These are phyloP conservation scores for Emericellopsis terricola DNA, from an alignment of 495 filamentous ascomycete species.

Conservation along the genomic window DNA sequence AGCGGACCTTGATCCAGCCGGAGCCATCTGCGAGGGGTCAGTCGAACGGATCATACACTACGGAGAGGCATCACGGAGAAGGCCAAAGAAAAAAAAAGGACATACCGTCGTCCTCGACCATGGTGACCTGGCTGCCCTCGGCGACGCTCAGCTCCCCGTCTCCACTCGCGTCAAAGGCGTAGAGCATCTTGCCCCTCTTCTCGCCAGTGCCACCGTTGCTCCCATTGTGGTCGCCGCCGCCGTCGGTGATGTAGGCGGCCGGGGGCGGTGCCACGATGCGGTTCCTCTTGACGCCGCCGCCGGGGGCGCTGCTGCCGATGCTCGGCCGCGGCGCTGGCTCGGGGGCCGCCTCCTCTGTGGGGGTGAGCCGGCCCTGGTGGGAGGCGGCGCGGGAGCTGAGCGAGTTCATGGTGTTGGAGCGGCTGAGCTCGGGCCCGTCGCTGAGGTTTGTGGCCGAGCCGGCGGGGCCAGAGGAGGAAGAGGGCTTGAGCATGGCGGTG, in stretches of 20 bases:
- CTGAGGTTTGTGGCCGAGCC: conserved; percentile 21
- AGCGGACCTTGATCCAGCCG: conserved; percentile 74
- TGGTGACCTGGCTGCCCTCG: conserved; percentile 54
- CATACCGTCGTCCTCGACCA: conserved; percentile 84
- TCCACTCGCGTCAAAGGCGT: conserved; percentile 59
- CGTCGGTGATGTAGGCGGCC: conserved; percentile 50
- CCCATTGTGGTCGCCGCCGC: conserved; percentile 27
- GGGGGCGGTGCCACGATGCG: conserved; percentile 80
- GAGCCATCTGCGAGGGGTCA: conserved; percentile 45
- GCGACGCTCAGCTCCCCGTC: conserved; percentile 65
- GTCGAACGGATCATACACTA: not conserved
- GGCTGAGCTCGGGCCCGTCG: conserved; percentile 40
- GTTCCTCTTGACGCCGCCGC: conserved; percentile 32
- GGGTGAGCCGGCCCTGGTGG: conserved; percentile 47
- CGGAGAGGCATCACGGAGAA: too few species aligned
- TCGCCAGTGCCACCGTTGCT: conserved; percentile 20
- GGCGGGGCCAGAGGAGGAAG: too few species aligned
- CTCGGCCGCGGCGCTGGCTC: conserved; percentile 15
- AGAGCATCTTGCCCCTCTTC: conserved; percentile 74
- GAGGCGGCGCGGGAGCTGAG: conserved; percentile 74
- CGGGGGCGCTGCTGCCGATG: conserved; percentile 7
- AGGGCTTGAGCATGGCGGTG: conserved; percentile 31
- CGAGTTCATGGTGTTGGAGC: conserved; percentile 86
- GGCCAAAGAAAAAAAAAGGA: too few species aligned
- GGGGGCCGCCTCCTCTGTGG: conserved; percentile 24